Base-by-base conservation (phyloP, 768 basidiomycete genomes). In the Suillus discolor region DNA sequence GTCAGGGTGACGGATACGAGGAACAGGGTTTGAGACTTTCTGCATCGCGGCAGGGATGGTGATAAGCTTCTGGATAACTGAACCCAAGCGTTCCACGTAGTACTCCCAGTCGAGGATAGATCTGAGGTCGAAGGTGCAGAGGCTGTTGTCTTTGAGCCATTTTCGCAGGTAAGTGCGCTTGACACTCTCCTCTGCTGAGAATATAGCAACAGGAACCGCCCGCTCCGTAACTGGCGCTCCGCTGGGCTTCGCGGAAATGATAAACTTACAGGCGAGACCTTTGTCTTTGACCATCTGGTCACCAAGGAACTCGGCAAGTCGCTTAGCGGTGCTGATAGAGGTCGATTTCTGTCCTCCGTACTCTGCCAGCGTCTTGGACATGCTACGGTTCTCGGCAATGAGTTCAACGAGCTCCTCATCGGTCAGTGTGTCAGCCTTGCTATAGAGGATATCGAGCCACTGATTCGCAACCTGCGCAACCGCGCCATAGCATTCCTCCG, bases 211-310 rank as follows among this genome's bases (percentile, higher is more conserved):
- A 6, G 97, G 97, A 55, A 99, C 88, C 11, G 97, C 97, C 57
- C 97, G 89, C 67, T 99, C 97, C 6, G 97, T 99, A 69, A 99
- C 96, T 1, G 97, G 95, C 1, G 97, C 93, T 2, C 96, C 96
- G 18, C 85, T 80, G 2, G 97, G 97, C 72, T 92, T 93, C 3
- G 92, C 91, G 31, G 97, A 99, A 73, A 99, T 99, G 82, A 99
- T 95, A 79, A 99, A 99, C 74, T 95, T 96, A 84, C 97, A 99
- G 11, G 97, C 94, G 20, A 99, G 88, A 65, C 97, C 97, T 75
- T 99, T 99, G 81, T 99, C 97, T 78, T 98, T 98, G 71, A 99
- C 96, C 97, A 99, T 99, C 71, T 96, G 93, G 74, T 96, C 90
- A 39, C 97, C 97, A 64, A 99, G 79, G 80, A 99, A 99, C 75